Conservation (phyloP, 2,329 filamentous ascomycete genomes). For the Fusarium torulosum region DNA sequence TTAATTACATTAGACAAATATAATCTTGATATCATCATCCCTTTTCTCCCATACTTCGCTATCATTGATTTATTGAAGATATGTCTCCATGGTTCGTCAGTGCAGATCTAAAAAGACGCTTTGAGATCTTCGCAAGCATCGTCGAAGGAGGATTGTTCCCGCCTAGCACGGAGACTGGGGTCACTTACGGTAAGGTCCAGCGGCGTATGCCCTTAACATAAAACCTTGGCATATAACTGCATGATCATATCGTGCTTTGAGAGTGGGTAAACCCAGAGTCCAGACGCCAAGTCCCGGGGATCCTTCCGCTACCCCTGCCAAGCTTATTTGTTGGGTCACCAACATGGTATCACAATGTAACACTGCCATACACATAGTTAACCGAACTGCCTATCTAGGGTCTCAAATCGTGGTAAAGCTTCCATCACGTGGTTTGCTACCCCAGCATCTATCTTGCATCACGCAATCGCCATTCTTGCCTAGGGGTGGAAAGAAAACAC, state of each 20-base stretch:
- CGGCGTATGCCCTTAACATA: not conserved
- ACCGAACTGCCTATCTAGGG: not conserved
- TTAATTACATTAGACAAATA: slow-evolving; percentile 3
- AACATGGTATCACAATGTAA: not conserved
- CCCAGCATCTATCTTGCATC: not conserved
- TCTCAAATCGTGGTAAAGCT: not conserved
- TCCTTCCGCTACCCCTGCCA: not conserved
- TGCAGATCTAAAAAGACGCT: not conserved
- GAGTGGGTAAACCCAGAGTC: not conserved
- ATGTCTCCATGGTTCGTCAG: not conserved
- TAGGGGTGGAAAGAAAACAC: too few relatives aligned
- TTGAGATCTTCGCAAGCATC: not conserved
- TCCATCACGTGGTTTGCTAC: not conserved
- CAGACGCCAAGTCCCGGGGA: not conserved
- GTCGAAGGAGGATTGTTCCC: not conserved
- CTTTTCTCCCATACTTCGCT: not conserved
- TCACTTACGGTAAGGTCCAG: not conserved
- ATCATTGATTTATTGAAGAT: not conserved
- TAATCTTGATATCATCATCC: not conserved
- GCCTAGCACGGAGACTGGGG: not conserved
- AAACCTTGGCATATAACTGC: not conserved
- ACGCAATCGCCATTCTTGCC: not conserved
- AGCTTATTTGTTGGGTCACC: not conserved
- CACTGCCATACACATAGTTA: not conserved
- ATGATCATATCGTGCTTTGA: not conserved